Percentiles rank a stretch among this genome's conserved stretches.
Evolutionary conservation across 257 asterid species (phyloP).

Genomic region (Pogostemon cablin): DNA sequence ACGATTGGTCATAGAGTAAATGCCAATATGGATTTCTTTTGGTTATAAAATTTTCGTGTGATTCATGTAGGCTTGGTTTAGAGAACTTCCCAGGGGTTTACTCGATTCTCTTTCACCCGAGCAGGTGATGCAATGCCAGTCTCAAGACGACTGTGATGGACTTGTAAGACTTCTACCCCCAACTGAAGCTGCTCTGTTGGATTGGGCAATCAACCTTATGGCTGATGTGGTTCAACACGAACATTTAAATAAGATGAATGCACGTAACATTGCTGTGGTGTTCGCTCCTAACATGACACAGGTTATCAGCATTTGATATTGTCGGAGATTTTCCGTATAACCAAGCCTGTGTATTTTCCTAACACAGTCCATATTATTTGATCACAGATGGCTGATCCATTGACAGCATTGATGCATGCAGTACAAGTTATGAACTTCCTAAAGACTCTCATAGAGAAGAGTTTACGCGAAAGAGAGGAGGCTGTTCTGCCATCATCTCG

Average conservation of each 20-base stretch:
- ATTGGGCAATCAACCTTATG: constrained; percentile 95
- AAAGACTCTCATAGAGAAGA: constrained; percentile 76
- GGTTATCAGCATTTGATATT: constrained; percentile 40
- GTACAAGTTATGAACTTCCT: constrained; percentile 93
- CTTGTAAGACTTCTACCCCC: constrained; percentile 78
- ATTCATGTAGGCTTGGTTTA: constrained; percentile 82
- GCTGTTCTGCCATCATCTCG: constrained; percentile 49
- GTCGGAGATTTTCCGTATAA: background rate
- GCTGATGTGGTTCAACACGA: constrained; percentile 87
- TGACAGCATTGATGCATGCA: constrained; percentile 85
- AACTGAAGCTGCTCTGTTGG: constrained; percentile 76
- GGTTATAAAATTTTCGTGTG: constrained; percentile 13
- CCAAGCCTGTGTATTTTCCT: background rate
- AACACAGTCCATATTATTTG: constrained; percentile 5
- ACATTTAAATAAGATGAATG: constrained; percentile 81
- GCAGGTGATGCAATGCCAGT: constrained; percentile 87
- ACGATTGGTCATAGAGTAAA: background rate
- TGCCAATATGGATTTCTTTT: background rate
- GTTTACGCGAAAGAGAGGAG: constrained; percentile 73
- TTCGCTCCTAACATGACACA: constrained; percentile 99
- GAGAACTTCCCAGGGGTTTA: constrained; percentile 94
- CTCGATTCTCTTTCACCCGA: constrained; percentile 82
- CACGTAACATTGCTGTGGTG: constrained; percentile 92
- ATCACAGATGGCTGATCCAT: constrained; percentile 81
- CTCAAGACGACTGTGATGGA: constrained; percentile 74